Conservation (phyloP, 129 eudicot genomes). For the Erigeron canadensis region DNA sequence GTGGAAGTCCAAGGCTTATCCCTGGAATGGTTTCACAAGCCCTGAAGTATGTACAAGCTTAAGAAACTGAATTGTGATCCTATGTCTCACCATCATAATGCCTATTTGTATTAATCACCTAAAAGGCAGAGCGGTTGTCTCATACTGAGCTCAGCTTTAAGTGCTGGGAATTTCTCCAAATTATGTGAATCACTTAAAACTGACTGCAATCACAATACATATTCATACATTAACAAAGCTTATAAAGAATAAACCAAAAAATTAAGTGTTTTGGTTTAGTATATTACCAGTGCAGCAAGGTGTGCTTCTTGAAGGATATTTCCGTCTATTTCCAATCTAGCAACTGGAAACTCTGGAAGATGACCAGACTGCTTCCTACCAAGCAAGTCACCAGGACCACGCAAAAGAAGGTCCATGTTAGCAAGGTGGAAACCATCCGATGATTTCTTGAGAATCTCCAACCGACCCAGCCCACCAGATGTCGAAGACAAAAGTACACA, state of each 20-base stretch:
- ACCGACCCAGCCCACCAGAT: slow-evolving; percentile 52
- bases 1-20: slow-evolving; percentile 15
- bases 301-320: slow-evolving; percentile 92
- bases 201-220: slow-evolving; percentile 49
- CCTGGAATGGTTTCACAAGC: neutral
- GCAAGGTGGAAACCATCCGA: slow-evolving; percentile 89
- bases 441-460: slow-evolving; percentile 74
- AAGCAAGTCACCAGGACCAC: slow-evolving; percentile 98
- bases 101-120: slow-evolving; percentile 55
- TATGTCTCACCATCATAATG: neutral
- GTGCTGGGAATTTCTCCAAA: slow-evolving; percentile 69
- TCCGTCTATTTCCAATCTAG: slow-evolving; percentile 90
- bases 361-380: slow-evolving; percentile 98
- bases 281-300: slow-evolving; percentile 79
- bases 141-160: slow-evolving; percentile 95
- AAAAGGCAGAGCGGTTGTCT: slow-evolving; percentile 82
- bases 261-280: neutral
- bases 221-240: neutral
- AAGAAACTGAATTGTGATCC: slow-evolving; percentile 9
- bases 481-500: slow-evolving; percentile 73
- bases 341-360: slow-evolving; percentile 92
- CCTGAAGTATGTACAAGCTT: slow-evolving; percentile 25
- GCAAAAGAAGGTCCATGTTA: slow-evolving; percentile 72
- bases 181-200: slow-evolving; percentile 62
- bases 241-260: neutral